These are phyloP conservation scores for Saitozyma podzolica DNA, from an alignment of 768 basidiomycete genomes.

Conservation along the genomic window DNA sequence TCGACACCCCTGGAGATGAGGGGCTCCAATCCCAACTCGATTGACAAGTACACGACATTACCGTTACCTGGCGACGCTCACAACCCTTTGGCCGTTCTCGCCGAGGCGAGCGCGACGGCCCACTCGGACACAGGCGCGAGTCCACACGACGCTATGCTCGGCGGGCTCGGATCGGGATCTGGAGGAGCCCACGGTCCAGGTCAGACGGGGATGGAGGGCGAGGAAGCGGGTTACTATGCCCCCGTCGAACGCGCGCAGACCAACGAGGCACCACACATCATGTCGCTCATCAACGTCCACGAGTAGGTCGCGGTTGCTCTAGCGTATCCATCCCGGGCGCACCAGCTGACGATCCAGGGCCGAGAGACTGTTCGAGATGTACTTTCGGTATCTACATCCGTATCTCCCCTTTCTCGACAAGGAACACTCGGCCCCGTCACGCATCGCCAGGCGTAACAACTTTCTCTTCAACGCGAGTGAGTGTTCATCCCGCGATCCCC, in stretches of 20 bases:
- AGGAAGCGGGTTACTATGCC: slow-evolving; percentile 27
- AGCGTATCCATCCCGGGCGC: background rate
- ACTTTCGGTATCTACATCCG: slow-evolving; percentile 33
- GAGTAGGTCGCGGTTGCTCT: slow-evolving; percentile 21
- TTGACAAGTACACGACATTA: slow-evolving; percentile 28
- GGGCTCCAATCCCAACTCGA: background rate
- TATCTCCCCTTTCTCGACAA: slow-evolving; percentile 35
- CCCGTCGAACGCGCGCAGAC: slow-evolving; percentile 23
- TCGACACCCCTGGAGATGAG: background rate
- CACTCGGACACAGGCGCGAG: background rate
- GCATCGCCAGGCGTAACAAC: slow-evolving; percentile 36
- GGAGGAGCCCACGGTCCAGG: background rate
- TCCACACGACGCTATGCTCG: too few species aligned
- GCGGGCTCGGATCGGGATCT: too few species aligned
- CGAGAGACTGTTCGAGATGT: slow-evolving; percentile 32
- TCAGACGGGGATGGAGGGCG: background rate
- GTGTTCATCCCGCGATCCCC: background rate
- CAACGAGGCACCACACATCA: slow-evolving; percentile 42
- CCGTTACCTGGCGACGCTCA: slow-evolving; percentile 37
- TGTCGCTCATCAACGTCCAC: slow-evolving; percentile 25
- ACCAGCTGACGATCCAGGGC: slow-evolving; percentile 14
- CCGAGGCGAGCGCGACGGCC: slow-evolving; percentile 22
- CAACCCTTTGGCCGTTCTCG: slow-evolving; percentile 38
- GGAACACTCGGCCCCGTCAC: slow-evolving; percentile 21
- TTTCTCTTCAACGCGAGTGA: slow-evolving; percentile 45